Percentiles rank a stretch among this genome's conserved stretches.
These are phyloP conservation scores for Hypoxylon lienhwacheense DNA, from an alignment of 495 filamentous ascomycete genomes.

Conservation along the genomic window DNA sequence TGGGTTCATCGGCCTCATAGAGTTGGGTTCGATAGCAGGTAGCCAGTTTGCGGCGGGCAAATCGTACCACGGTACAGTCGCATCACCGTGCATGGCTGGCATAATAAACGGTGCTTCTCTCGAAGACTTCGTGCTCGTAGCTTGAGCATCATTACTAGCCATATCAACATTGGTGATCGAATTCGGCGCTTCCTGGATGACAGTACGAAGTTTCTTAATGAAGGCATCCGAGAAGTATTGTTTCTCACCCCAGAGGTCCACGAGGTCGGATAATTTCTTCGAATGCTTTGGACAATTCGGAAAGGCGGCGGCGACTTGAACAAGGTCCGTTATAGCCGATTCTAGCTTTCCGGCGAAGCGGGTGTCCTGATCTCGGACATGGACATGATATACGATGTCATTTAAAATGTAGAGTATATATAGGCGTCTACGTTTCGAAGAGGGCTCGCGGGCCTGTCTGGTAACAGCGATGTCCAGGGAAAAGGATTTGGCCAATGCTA, in stretches of 20 bases:
- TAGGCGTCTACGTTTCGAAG: slow-evolving; percentile 68
- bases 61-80: slow-evolving; percentile 75
- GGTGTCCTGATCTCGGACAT: slow-evolving; percentile 59
- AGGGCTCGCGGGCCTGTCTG: slow-evolving; percentile 47
- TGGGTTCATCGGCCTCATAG: slow-evolving; percentile 69
- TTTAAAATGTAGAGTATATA: slow-evolving; percentile 82
- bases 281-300: slow-evolving; percentile 66
- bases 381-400: slow-evolving; percentile 80
- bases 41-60: slow-evolving; percentile 82
- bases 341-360: slow-evolving; percentile 64
- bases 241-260: slow-evolving; percentile 73
- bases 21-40: slow-evolving; percentile 76
- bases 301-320: slow-evolving; percentile 65
- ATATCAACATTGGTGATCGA: slow-evolving; percentile 12
- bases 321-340: slow-evolving; percentile 60
- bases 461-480: slow-evolving; percentile 37
- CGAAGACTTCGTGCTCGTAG: slow-evolving; percentile 36
- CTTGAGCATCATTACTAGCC: slow-evolving; percentile 20
- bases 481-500: slow-evolving; percentile 66
- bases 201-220: slow-evolving; percentile 61
- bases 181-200: slow-evolving; percentile 52
- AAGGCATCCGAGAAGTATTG: slow-evolving; percentile 65
- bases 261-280: slow-evolving; percentile 62
- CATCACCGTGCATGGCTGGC: slow-evolving; percentile 77
- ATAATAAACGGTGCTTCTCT: slow-evolving; percentile 67